Evolutionary conservation across 257 asterid species (phyloP), one percentile per base, ranked within the genome.

Genomic region (Ligustrum vulgare): DNA sequence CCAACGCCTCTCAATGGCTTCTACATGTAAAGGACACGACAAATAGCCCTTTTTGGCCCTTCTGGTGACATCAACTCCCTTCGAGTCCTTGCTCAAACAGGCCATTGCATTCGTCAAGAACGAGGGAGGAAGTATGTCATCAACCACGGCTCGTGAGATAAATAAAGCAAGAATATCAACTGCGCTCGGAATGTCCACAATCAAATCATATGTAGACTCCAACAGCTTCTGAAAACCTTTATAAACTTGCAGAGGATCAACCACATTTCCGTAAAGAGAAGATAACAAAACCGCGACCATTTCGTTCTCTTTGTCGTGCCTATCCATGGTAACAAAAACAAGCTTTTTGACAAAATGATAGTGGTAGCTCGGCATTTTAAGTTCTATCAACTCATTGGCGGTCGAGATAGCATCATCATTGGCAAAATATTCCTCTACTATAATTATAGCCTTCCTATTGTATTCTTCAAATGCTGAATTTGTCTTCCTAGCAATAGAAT

Each of bases 281-380:
- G 99, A 95, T 51, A 91, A 67, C 18, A 91, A 83, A 75, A 86
- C 83, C 0, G 98, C 88, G 41, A 98, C 96, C 99, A 95, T 93
- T 81, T 95, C 99, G 65, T 93, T 95, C 80, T 95, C 98, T 62
- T 91, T 95, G 82, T 93, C 97, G 31, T 88, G 96, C 72, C 98
- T 77, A 56, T 95, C 99, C 99, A 95, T 95, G 1, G 99, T 96
- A 45, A 87, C 70, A 60, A 98, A 95, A 37, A 95, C 88, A 2
- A 95, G 91, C 79, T 93, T 95, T 71, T 95, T 95, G 49, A 95
- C 90, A 34, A 92, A 95, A 72, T 91, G 91, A 65, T 84, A 91
- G 76, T 84, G 80, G 82, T 89, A 91, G 76, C 78, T 72, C 16
- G 90, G 92, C 89, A 72, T 76, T 9, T 86, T 89, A 13, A 89